Evolutionary conservation across 208 protist species (phyloP), one percentile per base, ranked within the genome.

Genomic region (Spongospora subterranea): DNA sequence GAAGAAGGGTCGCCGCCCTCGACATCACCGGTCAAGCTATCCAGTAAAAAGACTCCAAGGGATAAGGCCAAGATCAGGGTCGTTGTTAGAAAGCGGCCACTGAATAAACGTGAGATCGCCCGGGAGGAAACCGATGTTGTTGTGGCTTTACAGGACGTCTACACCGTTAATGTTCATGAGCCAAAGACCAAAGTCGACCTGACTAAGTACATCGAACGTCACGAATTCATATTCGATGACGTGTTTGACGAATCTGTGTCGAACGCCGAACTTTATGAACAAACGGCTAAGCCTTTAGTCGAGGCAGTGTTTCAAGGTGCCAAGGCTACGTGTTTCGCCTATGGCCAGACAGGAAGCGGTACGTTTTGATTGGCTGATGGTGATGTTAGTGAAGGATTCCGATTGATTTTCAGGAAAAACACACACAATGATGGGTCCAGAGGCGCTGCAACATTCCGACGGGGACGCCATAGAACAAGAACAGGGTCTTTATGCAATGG

Each of bases 241-340:
- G 97, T 98, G 35, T 96, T 98, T 88, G 96, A 97, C 88, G 96
- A 98, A 89, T 94, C 91, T 60, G 94, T 96, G 88, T 95, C 90
- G 92, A 98, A 98, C 92, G 93, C 95, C 53, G 91, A 94, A n/a
- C 94, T 99, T 38, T 98, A 99, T 94, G 89, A 96, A 60, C 93
- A 95, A 38, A 98, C 97, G 89, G 97, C 97, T 53, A 93, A 95
- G 41, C 97, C 97, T 40, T 95, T 99, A 0, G 96, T 99, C 45
- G 96, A 98, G 64, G 97, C 96, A n/a, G 96, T 99, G 1, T 98
- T 99, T 92, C 95, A 95, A 71, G 93, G 97, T 66, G 97, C 97
- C 46, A 97, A 97, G 45, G 98, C 97, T 0, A 98, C 98, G 13
- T 98, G 97, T 92, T 99, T 99, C 93, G 97, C 97, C 32, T 99